These are phyloP conservation scores for Globisporangium nunn DNA, from an alignment of 352 stramenopile genomes.

Conservation along the genomic window DNA sequence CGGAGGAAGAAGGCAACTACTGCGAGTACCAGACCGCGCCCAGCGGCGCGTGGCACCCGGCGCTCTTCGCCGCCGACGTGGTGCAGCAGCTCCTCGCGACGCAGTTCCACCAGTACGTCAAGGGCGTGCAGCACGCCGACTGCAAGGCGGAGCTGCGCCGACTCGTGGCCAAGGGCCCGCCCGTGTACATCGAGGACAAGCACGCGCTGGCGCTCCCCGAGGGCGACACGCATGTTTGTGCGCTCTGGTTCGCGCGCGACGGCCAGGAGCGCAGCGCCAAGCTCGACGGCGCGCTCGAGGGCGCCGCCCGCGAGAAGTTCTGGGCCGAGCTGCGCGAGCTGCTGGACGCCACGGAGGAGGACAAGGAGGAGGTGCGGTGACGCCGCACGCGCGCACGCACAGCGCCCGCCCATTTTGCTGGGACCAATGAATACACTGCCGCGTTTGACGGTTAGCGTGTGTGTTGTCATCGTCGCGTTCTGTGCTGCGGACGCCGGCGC, in stretches of 20 bases:
- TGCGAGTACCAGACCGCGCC: constrained; percentile 91
- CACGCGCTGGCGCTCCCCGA: constrained; percentile 84
- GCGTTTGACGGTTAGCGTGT: not conserved
- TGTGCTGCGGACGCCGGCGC: not conserved
- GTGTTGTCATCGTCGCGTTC: not conserved
- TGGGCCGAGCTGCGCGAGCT: constrained; percentile 69
- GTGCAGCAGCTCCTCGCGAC: constrained; percentile 79
- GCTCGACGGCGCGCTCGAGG: constrained; percentile 84
- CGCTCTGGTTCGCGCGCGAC: constrained; percentile 88
- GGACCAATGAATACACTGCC: not conserved
- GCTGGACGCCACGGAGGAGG: constrained; percentile 71
- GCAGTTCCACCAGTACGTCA: constrained; percentile 92
- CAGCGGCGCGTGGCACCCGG: constrained; percentile 84
- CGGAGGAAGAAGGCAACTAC: constrained; percentile 81
- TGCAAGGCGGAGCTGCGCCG: constrained; percentile 92
- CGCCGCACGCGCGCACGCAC: not conserved
- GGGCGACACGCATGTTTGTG: constrained; percentile 85
- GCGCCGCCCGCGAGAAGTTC: constrained; percentile 68
- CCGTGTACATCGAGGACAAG: constrained; percentile 91
- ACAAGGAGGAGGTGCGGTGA: constrained; percentile 66
- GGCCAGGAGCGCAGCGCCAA: constrained; percentile 80
- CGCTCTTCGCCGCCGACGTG: constrained; percentile 65
- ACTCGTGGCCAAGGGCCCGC: constrained; percentile 86
- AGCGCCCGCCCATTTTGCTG: not conserved
- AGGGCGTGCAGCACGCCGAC: constrained; percentile 89